These are phyloP conservation scores for Neoscytalidium dimidiatum DNA, from an alignment of 2,329 filamentous ascomycete genomes.

Conservation along the genomic window DNA sequence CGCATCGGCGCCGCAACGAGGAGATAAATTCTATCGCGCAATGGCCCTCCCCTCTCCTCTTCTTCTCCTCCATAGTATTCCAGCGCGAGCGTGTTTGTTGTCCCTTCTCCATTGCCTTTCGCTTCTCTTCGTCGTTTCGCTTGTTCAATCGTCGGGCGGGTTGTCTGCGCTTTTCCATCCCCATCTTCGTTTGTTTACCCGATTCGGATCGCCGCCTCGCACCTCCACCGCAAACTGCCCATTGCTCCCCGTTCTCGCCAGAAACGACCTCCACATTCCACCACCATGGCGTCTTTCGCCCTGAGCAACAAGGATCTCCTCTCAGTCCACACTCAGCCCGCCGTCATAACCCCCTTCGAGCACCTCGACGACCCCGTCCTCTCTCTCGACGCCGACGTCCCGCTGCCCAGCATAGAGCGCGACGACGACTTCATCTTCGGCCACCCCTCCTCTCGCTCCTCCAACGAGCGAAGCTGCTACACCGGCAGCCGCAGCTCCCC, in stretches of 20 bases:
- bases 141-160: no score
- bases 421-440: conserved; percentile 23
- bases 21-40: not conserved
- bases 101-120: not conserved
- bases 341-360: not conserved
- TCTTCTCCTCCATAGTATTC: not conserved
- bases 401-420: conserved; percentile 33
- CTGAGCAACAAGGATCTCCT: not conserved
- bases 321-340: not conserved
- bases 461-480: not conserved
- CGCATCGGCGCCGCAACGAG: not conserved
- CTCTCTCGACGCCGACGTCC: conserved; percentile 34
- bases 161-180: no score
- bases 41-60: not conserved
- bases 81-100: not conserved
- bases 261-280: not conserved
- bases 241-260: not conserved
- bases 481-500: not conserved
- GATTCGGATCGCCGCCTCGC: not conserved
- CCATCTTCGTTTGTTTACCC: not conserved
- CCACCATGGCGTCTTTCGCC: not conserved
- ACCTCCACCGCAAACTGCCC: not conserved
- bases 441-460: not conserved
- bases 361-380: conserved; percentile 34
- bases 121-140: not conserved